Evolutionary conservation across 495 filamentous ascomycete species (phyloP), one percentile per base, ranked within the genome.

Genomic region (Endocarpon pusillum): DNA sequence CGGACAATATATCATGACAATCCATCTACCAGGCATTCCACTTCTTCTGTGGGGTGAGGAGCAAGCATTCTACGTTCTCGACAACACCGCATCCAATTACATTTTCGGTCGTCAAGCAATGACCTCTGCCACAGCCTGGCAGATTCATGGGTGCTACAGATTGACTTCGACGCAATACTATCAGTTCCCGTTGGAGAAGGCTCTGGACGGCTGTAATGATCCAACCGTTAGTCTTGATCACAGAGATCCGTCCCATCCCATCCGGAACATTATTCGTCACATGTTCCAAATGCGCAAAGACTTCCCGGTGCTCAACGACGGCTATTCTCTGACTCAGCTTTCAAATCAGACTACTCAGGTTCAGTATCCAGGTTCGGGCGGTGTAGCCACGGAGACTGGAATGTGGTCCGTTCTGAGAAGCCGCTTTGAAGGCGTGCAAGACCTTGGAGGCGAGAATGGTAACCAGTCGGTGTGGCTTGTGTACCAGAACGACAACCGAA

Each of bases 41-140:
- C 46, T 75, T 5, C 44, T 80, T 10, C 47, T 71, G 10, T 82
- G 71, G 63, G 77, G 77, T 25, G 77, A 82, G 43, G 77, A 82
- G 43, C 77, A 82, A 45, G 69, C 57, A 2, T 71, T 76, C 20
- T 79, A 82, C 32, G 55, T 73, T 1, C 46, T 81, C 6, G 77
- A 81, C 42, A 73, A 67, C 34, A 73, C 73, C 2, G 76, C 75
- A 12, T 45, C 52, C 33, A 78, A 81, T 42, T 82, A 82, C 47
- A 62, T 82, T 32, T 81, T 69, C 42, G 77, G 77, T 4, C 69
- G 77, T 33, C 68, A 73, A 44, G 54, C 77, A 0, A 78, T 82
- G 65, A 66, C 67, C 7, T 67, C 76, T 4, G 57, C 68, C 2
- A 69, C 65, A 0, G 77, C 77, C 0, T 82, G 77, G 77, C 69